Evolutionary conservation across 2,329 filamentous ascomycete genomes (phyloP), one percentile per base, ranked within the genome.

Genomic region (Whalleya microplaca): DNA sequence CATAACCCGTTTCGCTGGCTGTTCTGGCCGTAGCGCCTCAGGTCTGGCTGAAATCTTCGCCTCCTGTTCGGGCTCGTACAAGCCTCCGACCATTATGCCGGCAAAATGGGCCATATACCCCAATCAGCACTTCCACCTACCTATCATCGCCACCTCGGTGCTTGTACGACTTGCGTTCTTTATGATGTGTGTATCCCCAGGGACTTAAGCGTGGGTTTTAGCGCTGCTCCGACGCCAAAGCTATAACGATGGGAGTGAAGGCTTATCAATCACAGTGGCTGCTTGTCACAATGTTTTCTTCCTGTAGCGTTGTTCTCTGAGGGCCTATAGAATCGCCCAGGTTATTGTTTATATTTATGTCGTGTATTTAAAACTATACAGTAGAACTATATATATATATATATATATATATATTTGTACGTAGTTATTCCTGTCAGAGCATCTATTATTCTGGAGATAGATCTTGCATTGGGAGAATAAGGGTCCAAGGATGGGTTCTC

Each of bases 11-110:
- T 37, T 7, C 10, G 32, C 14, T 37, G 32, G 32, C 32, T 14
- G 32, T 37, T 14, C 32, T 37, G 10, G 32, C 32, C 32, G 32
- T 37, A 37, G 32, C 3, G 37, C 37, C 49, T 29, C 52, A 43
- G 55, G 45, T 14, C 16, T 52, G 43, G 16, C 6, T 27, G 21
- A 53, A 37, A 37, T 52, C 16, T 55, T 32, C 52, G 43, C 55
- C 48, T 48, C 51, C 42, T 51, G 40, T 46, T 52, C 42, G 40
- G 51, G 32, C 42, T 59, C 53, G 51, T 52, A 56, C 48, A 56
- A 42, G 29, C 41, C 40, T 45, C 48, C 55, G 29, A 51, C 20
- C 42, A 27, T 27, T 44, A 45, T 23, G 43, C 43, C 48, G 53
- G 42, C 21, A 46, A 29, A n/a, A 41, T 44, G 23, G 18, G 29